Percentiles rank a stretch among this genome's conserved stretches.
Evolutionary conservation across 306 rosid genomes (phyloP).

Genomic region (Gastrolobium bilobum): DNA sequence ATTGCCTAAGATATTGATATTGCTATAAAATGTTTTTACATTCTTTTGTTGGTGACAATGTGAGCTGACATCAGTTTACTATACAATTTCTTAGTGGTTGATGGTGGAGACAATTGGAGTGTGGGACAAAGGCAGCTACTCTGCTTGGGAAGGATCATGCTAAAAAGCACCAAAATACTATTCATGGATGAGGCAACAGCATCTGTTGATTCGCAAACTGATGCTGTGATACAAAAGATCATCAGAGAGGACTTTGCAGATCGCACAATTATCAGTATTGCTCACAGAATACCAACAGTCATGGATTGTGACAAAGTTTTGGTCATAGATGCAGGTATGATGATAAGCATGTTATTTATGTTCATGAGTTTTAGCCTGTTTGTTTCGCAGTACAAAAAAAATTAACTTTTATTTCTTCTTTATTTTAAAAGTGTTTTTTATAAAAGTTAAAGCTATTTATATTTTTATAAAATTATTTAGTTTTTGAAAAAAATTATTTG

Average conservation of each 20-base stretch:
- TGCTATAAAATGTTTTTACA: neutral
- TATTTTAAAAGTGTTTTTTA: no score
- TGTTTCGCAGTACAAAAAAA: no score
- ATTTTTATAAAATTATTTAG: no score
- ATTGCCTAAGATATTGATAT: slow-evolving; percentile 12
- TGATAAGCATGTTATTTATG: neutral
- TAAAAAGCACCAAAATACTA: slow-evolving; percentile 71
- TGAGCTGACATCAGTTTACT: slow-evolving; percentile 1
- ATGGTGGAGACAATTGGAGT: slow-evolving; percentile 93
- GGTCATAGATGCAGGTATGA: slow-evolving; percentile 83
- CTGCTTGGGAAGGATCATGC: slow-evolving; percentile 87
- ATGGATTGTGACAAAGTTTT: slow-evolving; percentile 88
- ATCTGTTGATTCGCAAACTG: slow-evolving; percentile 93
- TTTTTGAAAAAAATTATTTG: no score
- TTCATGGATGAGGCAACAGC: slow-evolving; percentile 97
- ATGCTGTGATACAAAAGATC: slow-evolving; percentile 78
- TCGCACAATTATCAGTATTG: slow-evolving; percentile 86
- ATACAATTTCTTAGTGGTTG: slow-evolving; percentile 61
- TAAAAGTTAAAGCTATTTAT: no score
- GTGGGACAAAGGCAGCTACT: slow-evolving; percentile 94
- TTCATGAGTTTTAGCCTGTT: no score
- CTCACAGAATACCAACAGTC: slow-evolving; percentile 94
- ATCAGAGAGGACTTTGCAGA: slow-evolving; percentile 80
- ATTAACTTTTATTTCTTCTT: neutral
- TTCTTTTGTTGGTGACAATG: slow-evolving; percentile 5